A percentile compares a stretch with the other conserved stretches of the same genome.
Evolutionary conservation across 305 asterid genomes (phyloP).

Genomic region (Fraxinus ornus): DNA sequence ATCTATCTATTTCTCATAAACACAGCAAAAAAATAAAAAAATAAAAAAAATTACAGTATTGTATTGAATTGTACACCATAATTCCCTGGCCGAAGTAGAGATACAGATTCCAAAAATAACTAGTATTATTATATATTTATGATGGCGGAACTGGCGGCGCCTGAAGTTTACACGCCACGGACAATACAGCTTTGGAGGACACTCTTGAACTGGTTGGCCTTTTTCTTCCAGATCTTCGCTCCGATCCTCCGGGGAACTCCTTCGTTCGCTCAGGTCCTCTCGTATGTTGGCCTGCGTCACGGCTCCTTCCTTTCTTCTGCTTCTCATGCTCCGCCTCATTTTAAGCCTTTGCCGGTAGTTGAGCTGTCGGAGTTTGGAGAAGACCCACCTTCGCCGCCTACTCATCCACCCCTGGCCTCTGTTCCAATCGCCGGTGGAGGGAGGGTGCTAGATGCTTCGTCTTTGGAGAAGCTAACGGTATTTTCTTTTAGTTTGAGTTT

Average conservation of each 20-base stretch:
- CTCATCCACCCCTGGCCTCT: neutral
- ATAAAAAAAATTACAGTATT: neutral
- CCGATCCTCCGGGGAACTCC: conserved; percentile 81
- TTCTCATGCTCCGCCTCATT: conserved; percentile 52
- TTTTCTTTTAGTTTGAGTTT: conserved; percentile 1
- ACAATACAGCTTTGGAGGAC: conserved; percentile 78
- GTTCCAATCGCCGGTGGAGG: conserved; percentile 27
- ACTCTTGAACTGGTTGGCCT: conserved; percentile 74
- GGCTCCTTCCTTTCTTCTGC: conserved; percentile 48
- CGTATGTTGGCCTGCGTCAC: conserved; percentile 64
- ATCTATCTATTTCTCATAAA: neutral
- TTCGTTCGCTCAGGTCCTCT: conserved; percentile 48
- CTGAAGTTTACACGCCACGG: conserved; percentile 78
- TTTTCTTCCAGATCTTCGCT: conserved; percentile 87
- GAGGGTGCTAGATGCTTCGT: conserved; percentile 26
- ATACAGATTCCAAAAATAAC: neutral
- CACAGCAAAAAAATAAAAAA: neutral
- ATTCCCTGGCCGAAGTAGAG: neutral
- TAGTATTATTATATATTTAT: neutral
- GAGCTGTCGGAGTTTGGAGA: conserved; percentile 59
- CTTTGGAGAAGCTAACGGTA: conserved; percentile 63
- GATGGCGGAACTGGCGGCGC: conserved; percentile 83
- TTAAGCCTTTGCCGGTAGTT: conserved; percentile 74
- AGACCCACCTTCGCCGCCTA: conserved; percentile 28
- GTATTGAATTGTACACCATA: neutral